phyloP scores from a whole-genome alignment of 2,329 filamentous ascomycete species.

The Metarhizium humberi region DNA sequence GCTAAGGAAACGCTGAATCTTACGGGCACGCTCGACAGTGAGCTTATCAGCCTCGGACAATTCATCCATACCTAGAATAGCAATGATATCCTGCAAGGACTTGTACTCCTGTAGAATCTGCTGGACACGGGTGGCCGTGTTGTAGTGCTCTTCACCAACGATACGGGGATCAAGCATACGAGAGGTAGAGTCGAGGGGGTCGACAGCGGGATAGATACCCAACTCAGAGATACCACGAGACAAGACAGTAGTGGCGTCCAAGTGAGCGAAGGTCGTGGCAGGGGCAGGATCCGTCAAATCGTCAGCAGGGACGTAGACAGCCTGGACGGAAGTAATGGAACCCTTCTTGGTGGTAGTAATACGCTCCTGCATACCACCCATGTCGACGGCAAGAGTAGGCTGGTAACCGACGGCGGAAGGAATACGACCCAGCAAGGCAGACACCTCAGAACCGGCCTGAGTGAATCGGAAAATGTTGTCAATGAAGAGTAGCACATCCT shows the following conservation, averaged over 20 bases:
- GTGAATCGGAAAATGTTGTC: constrained; percentile 99
- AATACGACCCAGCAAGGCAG: constrained; percentile 97
- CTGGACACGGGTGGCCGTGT: constrained; percentile 88
- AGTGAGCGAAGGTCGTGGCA: constrained; percentile 98
- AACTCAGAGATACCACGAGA: constrained; percentile 99
- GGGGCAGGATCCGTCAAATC: constrained; percentile 99
- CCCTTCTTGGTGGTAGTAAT: constrained; percentile 99
- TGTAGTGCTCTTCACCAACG: constrained; percentile 96
- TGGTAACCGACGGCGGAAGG: constrained; percentile 99
- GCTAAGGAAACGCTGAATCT: constrained; percentile 99
- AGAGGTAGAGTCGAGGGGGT: constrained; percentile 98
- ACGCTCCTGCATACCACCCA: constrained; percentile 99
- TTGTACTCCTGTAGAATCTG: constrained; percentile 99
- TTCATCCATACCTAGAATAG: constrained; percentile 99
- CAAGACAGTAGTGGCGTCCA: constrained; percentile 99
- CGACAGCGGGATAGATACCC: constrained; percentile 99
- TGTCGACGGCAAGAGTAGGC: constrained; percentile 95
- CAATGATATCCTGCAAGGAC: constrained; percentile 99
- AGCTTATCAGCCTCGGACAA: constrained; percentile 98
- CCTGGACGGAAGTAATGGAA: constrained; percentile 99
- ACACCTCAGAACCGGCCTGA: constrained; percentile 99
- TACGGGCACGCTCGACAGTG: constrained; percentile 99
- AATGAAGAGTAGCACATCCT: constrained; percentile 99
- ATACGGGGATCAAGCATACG: constrained; percentile 99
- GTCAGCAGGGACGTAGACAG: constrained; percentile 99